Conservation (phyloP, 495 filamentous ascomycete species). For the Xylaria telfairii region DNA sequence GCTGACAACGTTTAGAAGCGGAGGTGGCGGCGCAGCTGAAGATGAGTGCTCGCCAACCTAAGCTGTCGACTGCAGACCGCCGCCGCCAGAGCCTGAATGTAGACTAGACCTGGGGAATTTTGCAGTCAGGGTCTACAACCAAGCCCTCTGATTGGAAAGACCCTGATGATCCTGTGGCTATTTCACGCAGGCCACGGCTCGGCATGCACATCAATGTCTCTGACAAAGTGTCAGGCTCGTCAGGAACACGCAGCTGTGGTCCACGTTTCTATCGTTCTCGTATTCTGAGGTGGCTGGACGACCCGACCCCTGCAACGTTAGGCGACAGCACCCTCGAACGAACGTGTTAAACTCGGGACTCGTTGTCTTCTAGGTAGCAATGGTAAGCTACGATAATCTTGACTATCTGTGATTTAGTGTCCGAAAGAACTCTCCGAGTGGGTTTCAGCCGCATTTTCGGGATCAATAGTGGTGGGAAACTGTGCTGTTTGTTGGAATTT, state of each 20-base stretch:
- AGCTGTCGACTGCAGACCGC: background rate
- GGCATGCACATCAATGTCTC: constrained; percentile 6
- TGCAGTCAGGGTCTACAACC: background rate
- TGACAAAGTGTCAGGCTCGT: background rate
- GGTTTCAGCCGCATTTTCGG: background rate
- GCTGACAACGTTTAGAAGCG: background rate
- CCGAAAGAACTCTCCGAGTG: background rate
- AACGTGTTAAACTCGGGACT: background rate
- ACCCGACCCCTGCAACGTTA: background rate
- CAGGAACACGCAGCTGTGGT: background rate
- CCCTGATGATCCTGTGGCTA: constrained; percentile 8
- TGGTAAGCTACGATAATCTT: background rate
- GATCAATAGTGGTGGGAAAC: background rate
- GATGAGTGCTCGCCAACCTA: background rate
- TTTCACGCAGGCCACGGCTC: constrained; percentile 3
- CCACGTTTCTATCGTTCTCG: background rate
- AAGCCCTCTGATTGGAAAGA: background rate
- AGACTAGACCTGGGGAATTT: background rate
- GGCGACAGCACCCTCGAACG: background rate
- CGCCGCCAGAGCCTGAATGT: background rate
- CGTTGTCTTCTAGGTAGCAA: background rate
- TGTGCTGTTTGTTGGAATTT: background rate
- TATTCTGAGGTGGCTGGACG: background rate
- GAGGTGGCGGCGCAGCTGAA: constrained; percentile 2
- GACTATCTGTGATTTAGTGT: background rate